Evolutionary conservation across 139 green algal species (phyloP), one percentile per base, ranked within the genome.

Genomic region (Desmodesmus armatus): DNA sequence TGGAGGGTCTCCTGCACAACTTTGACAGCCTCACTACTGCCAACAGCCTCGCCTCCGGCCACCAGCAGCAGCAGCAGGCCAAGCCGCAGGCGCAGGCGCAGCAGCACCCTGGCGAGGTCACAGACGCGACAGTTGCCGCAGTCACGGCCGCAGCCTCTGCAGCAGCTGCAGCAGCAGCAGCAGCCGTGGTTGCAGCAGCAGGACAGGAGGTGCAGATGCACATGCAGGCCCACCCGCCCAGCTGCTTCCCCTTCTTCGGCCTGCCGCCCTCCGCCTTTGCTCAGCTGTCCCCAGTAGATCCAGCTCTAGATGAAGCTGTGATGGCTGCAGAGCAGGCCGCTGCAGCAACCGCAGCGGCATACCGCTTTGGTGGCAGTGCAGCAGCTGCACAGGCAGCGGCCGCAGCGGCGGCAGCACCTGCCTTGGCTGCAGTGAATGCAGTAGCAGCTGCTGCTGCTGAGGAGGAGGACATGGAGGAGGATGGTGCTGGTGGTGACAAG

Each of bases 241-340:
- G 84, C 63, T 90, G 91, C 23, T 97, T 96, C 65, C 94, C 94
- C 39, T 97, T 96, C 85, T 97, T 94, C 81, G 92, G 93, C 19
- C 33, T 95, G 66, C 87, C 92, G 0, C 93, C 94, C 5, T 87
- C 87, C 23, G 85, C 92, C 75, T 87, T 96, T 27, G 87, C 83
- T 23, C 91, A 84, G 82, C 84, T 93, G n/a, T 82, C 89, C 3
- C 47, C 80, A 43, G 44, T 51, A 29, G 76, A 43, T 5, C 29
- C 76, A 82, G 33, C 76, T 47, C 35, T 82, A 37, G 55, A 82
- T 44, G 55, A 82, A 23, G 76, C 76, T 29, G 76, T 55, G 31
- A 35, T 69, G 51, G 4, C 35, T 9, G 17, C 66, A 58, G n/a
- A 69, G 29, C 40, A 49, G 7, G n/a, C 49, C 53, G 55, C 67